These are phyloP conservation scores for Sordaria brevicollis DNA, from an alignment of 495 filamentous ascomycete species.

Conservation along the genomic window DNA sequence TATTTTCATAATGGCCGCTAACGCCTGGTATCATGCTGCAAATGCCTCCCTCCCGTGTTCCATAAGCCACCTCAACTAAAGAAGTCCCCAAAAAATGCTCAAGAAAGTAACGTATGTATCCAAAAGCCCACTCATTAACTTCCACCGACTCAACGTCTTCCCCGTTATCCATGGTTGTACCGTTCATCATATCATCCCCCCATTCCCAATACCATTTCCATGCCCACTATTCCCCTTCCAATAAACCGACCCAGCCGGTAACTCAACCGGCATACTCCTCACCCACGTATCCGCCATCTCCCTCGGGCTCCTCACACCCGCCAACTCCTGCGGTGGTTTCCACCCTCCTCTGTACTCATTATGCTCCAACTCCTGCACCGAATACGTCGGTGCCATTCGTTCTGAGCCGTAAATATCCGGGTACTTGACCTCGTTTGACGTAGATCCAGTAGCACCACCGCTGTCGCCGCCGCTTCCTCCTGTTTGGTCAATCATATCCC, in stretches of 20 bases:
- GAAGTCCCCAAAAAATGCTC: background rate
- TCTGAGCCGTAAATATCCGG: background rate
- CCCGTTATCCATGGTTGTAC: no score
- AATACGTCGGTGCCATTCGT: background rate
- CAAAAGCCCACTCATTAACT: background rate
- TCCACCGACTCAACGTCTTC: background rate
- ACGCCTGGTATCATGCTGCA: background rate
- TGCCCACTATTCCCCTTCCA: no score
- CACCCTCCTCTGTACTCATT: background rate
- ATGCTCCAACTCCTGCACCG: background rate
- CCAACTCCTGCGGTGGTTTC: background rate
- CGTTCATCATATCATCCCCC: background rate
- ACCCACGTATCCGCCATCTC: background rate
- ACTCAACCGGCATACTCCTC: background rate
- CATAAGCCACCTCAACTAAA: background rate
- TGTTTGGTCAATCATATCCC: background rate
- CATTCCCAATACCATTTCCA: background rate
- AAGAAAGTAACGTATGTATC: background rate
- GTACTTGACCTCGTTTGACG: background rate
- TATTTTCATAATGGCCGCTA: background rate
- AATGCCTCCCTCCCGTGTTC: background rate
- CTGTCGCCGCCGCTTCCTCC: background rate
- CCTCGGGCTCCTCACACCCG: background rate
- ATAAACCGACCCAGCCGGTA: background rate
- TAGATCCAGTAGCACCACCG: background rate